Percentiles rank a stretch among this genome's conserved stretches.
These are phyloP conservation scores for Rosellinia necatrix DNA, from an alignment of 2,329 filamentous ascomycete genomes.

Conservation along the genomic window DNA sequence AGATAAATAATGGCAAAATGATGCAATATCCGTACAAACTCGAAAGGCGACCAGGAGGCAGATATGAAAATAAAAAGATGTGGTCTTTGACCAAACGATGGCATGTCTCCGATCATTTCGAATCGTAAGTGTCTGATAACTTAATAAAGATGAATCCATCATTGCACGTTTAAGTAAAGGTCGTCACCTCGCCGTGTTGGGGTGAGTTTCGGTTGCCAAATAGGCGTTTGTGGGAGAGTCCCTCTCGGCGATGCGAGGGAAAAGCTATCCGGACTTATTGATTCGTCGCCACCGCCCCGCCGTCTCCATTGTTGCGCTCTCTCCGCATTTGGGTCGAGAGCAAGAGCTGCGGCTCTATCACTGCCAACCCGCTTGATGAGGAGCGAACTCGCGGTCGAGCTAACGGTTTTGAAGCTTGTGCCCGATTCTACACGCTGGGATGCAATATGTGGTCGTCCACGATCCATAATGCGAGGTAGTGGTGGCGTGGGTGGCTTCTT, in stretches of 20 bases:
- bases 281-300: conserved; percentile 20
- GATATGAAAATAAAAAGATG: not conserved
- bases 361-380: conserved; percentile 58
- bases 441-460: conserved; percentile 28
- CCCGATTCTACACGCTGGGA: conserved; percentile 34
- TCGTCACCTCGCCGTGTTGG: conserved; percentile 70
- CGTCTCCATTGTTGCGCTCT: conserved; percentile 37
- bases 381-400: conserved; percentile 48
- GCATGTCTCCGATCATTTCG: not conserved
- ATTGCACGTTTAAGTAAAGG: conserved; percentile 63
- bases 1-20: not conserved
- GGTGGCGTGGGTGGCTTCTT: conserved; percentile 26
- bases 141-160: conserved; percentile 8
- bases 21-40: conserved; percentile 8
- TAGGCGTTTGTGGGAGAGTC: conserved; percentile 53
- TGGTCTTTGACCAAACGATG: not conserved
- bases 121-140: not conserved
- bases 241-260: conserved; percentile 29
- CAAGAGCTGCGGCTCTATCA: conserved; percentile 54
- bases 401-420: conserved; percentile 34
- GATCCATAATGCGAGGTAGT: conserved; percentile 23
- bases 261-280: conserved; percentile 32
- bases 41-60: too few relatives aligned
- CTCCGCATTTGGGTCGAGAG: conserved; percentile 40
- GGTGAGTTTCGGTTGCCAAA: conserved; percentile 68